Conservation (phyloP, 345 rosid genomes). For the Theobroma cacao region DNA sequence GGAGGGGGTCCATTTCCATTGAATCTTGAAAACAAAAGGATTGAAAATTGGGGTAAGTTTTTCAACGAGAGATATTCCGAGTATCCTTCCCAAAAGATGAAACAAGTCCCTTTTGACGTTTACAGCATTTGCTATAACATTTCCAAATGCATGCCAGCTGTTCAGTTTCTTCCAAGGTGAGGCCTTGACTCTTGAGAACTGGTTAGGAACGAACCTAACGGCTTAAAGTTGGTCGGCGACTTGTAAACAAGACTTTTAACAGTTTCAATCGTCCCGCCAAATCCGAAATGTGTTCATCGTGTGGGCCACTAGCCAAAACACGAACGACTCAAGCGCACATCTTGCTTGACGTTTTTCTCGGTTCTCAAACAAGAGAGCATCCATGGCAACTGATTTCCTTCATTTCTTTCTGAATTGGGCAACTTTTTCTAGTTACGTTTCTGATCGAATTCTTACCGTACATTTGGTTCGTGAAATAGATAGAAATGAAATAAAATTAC, state of each 20-base stretch:
- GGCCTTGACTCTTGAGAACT: neutral
- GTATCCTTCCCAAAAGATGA: no score
- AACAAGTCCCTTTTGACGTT: no score
- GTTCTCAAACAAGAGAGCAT: neutral
- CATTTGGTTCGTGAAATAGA: no score
- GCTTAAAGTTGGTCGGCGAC: neutral
- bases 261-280: neutral
- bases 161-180: neutral
- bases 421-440: neutral
- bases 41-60: no score
- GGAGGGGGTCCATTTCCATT: neutral
- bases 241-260: neutral
- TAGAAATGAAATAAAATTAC: no score
- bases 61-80: no score
- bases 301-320: neutral
- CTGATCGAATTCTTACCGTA: neutral
- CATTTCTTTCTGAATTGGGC: neutral
- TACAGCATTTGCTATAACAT: neutral
- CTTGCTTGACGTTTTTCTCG: neutral
- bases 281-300: neutral
- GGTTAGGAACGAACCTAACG: neutral
- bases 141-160: neutral
- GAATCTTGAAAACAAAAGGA: neutral
- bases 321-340: neutral
- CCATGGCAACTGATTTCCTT: neutral